Base-by-base conservation (phyloP, 2,329 filamentous ascomycete species). In the Colletotrichum plurivorum region DNA sequence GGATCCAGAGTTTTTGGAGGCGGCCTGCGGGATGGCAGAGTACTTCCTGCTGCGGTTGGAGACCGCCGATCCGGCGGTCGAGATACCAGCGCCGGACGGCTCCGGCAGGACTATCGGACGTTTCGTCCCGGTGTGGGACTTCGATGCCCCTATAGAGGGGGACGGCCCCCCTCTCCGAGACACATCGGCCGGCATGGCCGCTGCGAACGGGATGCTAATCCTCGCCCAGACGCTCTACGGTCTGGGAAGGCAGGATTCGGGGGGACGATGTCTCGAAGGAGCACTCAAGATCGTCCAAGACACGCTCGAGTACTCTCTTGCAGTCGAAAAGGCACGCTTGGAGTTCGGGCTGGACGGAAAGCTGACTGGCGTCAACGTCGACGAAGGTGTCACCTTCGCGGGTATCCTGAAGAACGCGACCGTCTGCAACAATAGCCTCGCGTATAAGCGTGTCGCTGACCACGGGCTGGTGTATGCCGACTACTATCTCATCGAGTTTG, bases 1-100 rank as follows among this genome's bases (percentile, higher is more conserved):
- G 16, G 79, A 84, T 4, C 25, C 67, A 0, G 72, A 63, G 0
- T 86, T 85, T 53, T 74, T 86, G 0, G 70, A 80, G 0, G 83
- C 84, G 0, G 81, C 86, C 0, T 80, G 82, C 6, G 78, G 79
- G 0, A 77, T 83, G 16, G 82, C 84, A 1, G 78, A 85, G 55
- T 85, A 86, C 65, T 88, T 88, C 68, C 67, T 88, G 2, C 56
- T 73, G 0, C 75, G 82, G 0, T 73, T 87, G 2, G 74, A 77
- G 22, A 73, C 67, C 0, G 69, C 76, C 0, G 75, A 76, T 1
- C 51, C 49, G 8, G 72, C 68, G 9, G 75, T 73, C 2, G 71
- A 75, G 16, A 9, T 63, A 8, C 72, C 76, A 2, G 71, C 75
- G 5, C 4, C 63, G 41, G 22, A 25, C 31, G 31, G 31, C 31